phyloP scores from a whole-genome alignment of 768 basidiomycete genomes.

The Melanogaster broomeanus region DNA sequence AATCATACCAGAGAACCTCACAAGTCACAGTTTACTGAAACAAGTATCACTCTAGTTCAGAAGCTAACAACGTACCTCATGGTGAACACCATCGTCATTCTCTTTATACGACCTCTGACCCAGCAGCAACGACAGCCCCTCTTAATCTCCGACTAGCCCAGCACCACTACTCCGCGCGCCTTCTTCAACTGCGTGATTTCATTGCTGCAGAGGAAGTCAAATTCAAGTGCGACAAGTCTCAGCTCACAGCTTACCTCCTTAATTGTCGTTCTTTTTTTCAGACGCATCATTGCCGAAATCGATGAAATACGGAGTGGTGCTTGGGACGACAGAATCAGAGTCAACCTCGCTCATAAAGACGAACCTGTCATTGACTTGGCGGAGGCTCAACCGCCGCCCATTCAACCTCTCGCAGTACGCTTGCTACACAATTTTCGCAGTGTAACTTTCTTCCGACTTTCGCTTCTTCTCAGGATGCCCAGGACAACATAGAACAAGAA shows the following conservation, averaged over 20 bases:
- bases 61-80: constrained; percentile 52
- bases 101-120: constrained; percentile 6
- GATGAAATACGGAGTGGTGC: constrained; percentile 70
- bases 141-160: constrained; percentile 72
- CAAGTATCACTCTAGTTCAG: constrained; percentile 37
- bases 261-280: constrained; percentile 30
- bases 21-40: constrained; percentile 6
- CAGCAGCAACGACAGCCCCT: constrained; percentile 46
- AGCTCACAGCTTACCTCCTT: not conserved
- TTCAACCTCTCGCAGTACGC: constrained; percentile 12
- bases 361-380: constrained; percentile 6
- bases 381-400: not conserved
- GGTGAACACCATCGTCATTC: constrained; percentile 38
- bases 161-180: constrained; percentile 67
- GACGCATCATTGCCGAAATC: constrained; percentile 71
- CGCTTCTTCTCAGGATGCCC: constrained; percentile 11
- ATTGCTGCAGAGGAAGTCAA: constrained; percentile 73
- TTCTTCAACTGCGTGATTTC: constrained; percentile 69
- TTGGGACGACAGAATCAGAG: constrained; percentile 57
- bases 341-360: constrained; percentile 26
- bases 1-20: not conserved
- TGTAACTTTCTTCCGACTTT: not conserved
- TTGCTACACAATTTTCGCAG: not conserved
- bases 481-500: constrained; percentile 4
- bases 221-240: constrained; percentile 62